Conservation (phyloP, 345 rosid species). For the Camelina neglecta region DNA sequence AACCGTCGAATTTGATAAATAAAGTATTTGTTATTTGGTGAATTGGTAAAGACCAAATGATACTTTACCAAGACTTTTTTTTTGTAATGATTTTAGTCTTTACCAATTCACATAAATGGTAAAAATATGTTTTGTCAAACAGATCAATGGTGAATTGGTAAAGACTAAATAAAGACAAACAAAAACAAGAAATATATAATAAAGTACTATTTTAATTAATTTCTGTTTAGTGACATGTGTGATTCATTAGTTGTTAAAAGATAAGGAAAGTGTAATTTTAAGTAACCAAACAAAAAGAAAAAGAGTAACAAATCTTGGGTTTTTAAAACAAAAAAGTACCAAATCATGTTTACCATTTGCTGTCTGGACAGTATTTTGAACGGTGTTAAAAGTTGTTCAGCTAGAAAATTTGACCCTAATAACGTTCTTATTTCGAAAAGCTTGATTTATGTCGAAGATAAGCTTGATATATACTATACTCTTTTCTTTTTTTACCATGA, state of each 20-base stretch:
- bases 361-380: too few relatives aligned
- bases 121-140: neutral
- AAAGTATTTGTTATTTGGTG: too few relatives aligned
- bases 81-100: too few relatives aligned
- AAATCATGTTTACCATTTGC: too few relatives aligned
- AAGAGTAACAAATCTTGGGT: too few relatives aligned
- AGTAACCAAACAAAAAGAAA: neutral
- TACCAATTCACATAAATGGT: neutral
- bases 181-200: neutral
- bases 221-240: neutral
- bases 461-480: too few relatives aligned
- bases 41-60: too few relatives aligned
- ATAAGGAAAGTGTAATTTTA: neutral
- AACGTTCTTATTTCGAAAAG: neutral
- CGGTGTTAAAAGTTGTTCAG: neutral
- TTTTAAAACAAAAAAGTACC: too few relatives aligned
- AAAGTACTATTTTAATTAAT: neutral
- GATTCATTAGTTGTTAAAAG: neutral
- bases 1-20: too few relatives aligned
- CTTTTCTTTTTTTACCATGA: too few relatives aligned
- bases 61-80: too few relatives aligned
- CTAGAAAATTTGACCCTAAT: too few relatives aligned
- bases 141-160: neutral
- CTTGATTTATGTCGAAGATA: neutral
- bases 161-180: neutral